These are phyloP conservation scores for Trichomonas gallinae DNA, from an alignment of 208 protist species.

Conservation along the genomic window DNA sequence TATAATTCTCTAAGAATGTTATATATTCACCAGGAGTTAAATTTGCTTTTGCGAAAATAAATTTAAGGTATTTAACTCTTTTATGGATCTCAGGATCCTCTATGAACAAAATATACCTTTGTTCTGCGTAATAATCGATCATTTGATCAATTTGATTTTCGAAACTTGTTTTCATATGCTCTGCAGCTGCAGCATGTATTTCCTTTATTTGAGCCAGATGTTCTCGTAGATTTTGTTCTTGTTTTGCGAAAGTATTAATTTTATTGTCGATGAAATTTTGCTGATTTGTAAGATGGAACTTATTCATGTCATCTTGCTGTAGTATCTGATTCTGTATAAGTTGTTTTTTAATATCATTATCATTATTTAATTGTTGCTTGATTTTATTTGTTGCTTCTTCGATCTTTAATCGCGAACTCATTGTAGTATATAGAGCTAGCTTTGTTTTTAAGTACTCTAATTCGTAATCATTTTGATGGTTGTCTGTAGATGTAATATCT, in stretches of 20 bases:
- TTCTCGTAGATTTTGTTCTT: background rate
- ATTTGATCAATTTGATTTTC: background rate
- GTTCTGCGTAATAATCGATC: background rate
- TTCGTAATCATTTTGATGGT: background rate
- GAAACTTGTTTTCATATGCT: background rate
- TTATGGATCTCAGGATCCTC: background rate
- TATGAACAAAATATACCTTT: background rate
- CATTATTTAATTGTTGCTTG: background rate
- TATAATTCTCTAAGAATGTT: background rate
- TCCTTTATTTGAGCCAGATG: background rate
- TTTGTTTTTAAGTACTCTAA: background rate
- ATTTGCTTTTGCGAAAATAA: background rate
- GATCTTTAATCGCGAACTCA: background rate
- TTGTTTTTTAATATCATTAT: background rate
- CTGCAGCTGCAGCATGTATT: background rate
- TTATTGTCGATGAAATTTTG: background rate
- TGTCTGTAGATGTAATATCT: background rate
- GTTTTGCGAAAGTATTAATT: background rate
- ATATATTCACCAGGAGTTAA: background rate
- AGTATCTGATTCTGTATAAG: background rate
- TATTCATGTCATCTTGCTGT: background rate
- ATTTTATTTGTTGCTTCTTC: background rate
- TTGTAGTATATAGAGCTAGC: background rate
- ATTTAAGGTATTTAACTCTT: background rate
- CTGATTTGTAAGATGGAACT: background rate